Percentiles rank a stretch among this genome's conserved stretches.
Conservation (phyloP, 78 protist genomes). For the Chrysochromulina tobinii region DNA sequence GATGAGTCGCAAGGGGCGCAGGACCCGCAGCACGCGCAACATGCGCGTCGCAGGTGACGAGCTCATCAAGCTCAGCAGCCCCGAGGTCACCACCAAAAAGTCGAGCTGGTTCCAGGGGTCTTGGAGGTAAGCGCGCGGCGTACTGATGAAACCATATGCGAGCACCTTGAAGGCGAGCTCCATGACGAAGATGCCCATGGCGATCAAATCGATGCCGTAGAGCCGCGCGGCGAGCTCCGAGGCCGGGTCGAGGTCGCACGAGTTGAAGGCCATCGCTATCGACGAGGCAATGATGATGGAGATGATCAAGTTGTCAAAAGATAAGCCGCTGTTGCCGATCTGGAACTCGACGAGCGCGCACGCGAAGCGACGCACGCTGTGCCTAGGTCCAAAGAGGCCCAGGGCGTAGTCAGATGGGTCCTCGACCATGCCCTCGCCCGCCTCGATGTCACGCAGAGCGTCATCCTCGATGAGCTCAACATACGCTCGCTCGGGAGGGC, state of each 20-base stretch:
- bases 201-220: no score
- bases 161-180: neutral
- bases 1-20: constrained; percentile 27
- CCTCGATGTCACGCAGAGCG: no score
- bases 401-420: no score
- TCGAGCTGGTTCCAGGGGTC: neutral
- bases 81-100: neutral
- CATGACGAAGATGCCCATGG: no score
- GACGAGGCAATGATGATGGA: neutral
- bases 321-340: neutral
- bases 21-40: constrained; percentile 29
- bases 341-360: neutral
- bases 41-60: neutral
- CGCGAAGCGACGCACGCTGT: no score
- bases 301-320: neutral
- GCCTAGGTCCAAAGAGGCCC: no score
- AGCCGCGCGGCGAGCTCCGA: no score
- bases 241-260: neutral
- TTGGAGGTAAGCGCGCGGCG: neutral
- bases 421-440: no score
- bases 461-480: no score
- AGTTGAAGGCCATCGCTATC: neutral
- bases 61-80: neutral
- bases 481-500: no score
- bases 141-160: neutral